phyloP scores from a whole-genome alignment of 352 stramenopile genomes.

The Globisporangium canariense region DNA sequence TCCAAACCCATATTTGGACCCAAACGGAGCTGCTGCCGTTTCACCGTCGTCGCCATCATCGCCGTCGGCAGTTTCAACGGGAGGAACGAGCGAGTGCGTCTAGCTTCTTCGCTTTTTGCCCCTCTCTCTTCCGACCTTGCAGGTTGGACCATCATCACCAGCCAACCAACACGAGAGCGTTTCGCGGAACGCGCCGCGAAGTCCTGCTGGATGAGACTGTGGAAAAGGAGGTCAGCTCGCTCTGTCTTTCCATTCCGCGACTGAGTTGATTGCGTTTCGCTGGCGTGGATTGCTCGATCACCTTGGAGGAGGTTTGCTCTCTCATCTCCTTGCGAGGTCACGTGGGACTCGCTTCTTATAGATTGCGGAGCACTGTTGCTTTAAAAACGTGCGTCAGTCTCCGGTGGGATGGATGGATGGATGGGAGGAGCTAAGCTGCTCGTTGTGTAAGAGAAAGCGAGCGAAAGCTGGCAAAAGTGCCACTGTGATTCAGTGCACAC shows the following conservation, averaged over 20 bases:
- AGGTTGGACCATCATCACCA: neutral
- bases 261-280: neutral
- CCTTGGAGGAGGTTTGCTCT: neutral
- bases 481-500: constrained; percentile 2
- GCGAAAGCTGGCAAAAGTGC: neutral
- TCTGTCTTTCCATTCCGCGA: neutral
- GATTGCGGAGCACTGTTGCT: neutral
- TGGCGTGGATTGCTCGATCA: neutral
- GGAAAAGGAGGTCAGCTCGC: neutral
- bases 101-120: neutral
- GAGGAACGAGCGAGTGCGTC: neutral
- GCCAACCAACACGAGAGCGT: neutral
- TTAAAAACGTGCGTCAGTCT: neutral
- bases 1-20: no score
- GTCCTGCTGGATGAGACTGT: neutral
- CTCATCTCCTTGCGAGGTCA: neutral
- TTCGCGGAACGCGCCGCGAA: neutral
- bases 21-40: neutral
- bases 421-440: neutral
- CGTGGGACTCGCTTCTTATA: neutral
- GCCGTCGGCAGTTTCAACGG: constrained; percentile 6
- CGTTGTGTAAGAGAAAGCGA: neutral
- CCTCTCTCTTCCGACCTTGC: constrained; percentile 9
- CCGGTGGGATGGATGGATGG: neutral
- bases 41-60: neutral